Conservation (phyloP, 176 grass and related monocot genomes). For the Bolboschoenus planiculmis region DNA sequence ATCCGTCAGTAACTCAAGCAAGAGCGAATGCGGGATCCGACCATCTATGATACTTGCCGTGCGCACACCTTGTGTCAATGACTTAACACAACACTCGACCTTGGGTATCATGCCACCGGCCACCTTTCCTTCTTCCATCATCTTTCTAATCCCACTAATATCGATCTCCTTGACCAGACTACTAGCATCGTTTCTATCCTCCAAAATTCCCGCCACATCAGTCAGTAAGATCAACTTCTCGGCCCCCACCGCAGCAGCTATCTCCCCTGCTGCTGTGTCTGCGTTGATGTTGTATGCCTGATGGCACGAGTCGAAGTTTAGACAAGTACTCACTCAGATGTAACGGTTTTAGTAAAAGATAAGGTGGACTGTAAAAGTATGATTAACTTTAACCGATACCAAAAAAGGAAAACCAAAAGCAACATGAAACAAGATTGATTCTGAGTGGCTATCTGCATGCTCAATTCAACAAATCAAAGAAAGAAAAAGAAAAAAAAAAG, state of each 20-base stretch:
- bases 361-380: background rate
- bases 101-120: constrained; percentile 91
- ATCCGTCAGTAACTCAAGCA: constrained; percentile 77
- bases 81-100: constrained; percentile 60
- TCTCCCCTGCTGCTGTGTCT: constrained; percentile 68
- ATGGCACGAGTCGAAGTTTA: background rate
- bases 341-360: background rate
- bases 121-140: constrained; percentile 68
- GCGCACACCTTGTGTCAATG: constrained; percentile 57
- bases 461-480: background rate
- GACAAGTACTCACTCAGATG: background rate
- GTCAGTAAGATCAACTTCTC: constrained; percentile 84
- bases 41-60: constrained; percentile 79
- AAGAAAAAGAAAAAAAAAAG: background rate
- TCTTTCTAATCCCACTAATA: constrained; percentile 42
- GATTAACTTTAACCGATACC: background rate
- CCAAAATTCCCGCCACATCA: constrained; percentile 57
- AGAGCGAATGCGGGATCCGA: constrained; percentile 68
- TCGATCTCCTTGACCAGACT: constrained; percentile 74
- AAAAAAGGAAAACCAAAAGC: background rate
- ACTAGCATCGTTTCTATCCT: constrained; percentile 42
- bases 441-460: background rate
- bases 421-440: background rate
- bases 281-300: constrained; percentile 90
- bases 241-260: constrained; percentile 55